Base-by-base conservation (phyloP, 345 rosid genomes). In the Murraya paniculata region DNA sequence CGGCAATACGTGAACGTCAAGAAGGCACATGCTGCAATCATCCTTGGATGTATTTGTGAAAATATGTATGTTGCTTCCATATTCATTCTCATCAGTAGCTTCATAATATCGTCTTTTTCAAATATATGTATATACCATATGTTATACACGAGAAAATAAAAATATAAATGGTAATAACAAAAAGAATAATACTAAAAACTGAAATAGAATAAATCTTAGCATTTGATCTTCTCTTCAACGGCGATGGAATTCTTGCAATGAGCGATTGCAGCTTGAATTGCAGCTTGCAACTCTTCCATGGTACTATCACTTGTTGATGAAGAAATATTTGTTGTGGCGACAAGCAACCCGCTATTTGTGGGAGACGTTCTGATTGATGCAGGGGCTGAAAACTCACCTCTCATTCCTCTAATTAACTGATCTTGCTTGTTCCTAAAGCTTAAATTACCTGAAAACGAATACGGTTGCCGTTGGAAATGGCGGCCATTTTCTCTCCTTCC, bases 201-300 rank as follows among this genome's bases (percentile, higher is more conserved):
- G 50, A 73, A 79, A 61, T 10, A 16, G 22, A 53, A 18, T 4
- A 31, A 64, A 22, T 35, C 35, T 64, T 65, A 76, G 71, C 78
- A 75, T 72, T 72, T 71, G 57, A 77, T 70, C 77, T 86, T 86
- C 22, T 83, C 86, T 70, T 86, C 93, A 62, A 70, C 68, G 67
- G 88, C 86, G 79, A 89, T 88, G 71, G 99, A 96, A 66, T 90
- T 94, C 87, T 96, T 96, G 90, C 99, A 96, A 81, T 96, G 98
- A 80, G 98, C 96, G 83, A 96, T 94, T 6, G 99, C 99, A 7
- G 97, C 97, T 84, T 95, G 98, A 81, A 93, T 94, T 18, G 99
- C 97, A 71, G 97, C 93, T 84, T 95, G 98, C 84, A 93, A 78
- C 87, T 95, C 98, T 75, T 95, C 98, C 97, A 92, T 91, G 58